Conservation (phyloP, 305 asterid genomes). For the Rubia tinctorum region DNA sequence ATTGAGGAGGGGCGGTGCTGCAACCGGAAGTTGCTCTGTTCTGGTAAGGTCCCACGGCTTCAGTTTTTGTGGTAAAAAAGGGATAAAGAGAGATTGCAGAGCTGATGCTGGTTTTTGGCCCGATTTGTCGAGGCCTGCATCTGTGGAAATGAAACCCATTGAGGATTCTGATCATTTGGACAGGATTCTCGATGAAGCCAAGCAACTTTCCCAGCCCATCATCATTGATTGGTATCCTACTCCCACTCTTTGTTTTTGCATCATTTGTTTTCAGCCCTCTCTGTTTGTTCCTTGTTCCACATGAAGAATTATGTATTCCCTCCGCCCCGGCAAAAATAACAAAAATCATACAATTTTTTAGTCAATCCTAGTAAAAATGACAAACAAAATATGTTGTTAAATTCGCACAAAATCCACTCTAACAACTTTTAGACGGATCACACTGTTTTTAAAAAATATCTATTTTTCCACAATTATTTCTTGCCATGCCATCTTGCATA, state of each 20-base stretch:
- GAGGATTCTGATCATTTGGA: constrained; percentile 58
- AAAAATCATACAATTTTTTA: no score
- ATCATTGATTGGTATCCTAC: constrained; percentile 60
- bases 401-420: no score
- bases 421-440: no score
- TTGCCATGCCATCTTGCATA: no score
- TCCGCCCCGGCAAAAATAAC: no score
- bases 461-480: no score
- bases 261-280: no score
- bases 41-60: constrained; percentile 39
- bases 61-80: constrained; percentile 35
- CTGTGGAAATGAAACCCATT: constrained; percentile 64
- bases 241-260: neutral
- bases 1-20: constrained; percentile 22
- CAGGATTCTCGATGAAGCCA: constrained; percentile 57
- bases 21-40: constrained; percentile 21
- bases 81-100: constrained; percentile 36
- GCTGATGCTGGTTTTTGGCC: constrained; percentile 46
- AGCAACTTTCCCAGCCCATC: constrained; percentile 63
- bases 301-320: no score
- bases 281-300: no score
- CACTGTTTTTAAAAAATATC: no score
- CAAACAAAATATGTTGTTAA: no score
- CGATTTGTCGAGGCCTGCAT: constrained; percentile 41
- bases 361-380: no score